These are phyloP conservation scores for Entamoeba invadens DNA, from an alignment of 208 protist species.

Conservation along the genomic window DNA sequence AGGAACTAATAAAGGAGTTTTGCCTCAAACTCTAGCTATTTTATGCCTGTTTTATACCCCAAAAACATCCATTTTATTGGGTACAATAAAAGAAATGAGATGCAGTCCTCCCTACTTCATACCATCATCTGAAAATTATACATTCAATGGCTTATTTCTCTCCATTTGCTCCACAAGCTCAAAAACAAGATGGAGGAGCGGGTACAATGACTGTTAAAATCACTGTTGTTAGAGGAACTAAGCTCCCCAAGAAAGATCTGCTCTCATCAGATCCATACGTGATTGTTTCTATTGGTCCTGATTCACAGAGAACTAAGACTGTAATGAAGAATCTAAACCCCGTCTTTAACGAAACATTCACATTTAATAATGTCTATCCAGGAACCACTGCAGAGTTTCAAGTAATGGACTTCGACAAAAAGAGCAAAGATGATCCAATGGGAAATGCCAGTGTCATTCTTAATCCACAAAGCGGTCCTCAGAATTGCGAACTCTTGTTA, in stretches of 20 bases:
- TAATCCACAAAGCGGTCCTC: neutral
- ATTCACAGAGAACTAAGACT: neutral
- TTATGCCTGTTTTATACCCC: too few species aligned
- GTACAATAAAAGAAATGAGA: too few species aligned
- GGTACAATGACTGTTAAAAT: neutral
- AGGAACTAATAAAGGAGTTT: too few species aligned
- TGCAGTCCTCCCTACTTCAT: too few species aligned
- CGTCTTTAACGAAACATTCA: neutral
- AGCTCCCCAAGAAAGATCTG: neutral
- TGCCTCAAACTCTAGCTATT: too few species aligned
- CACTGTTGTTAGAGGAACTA: neutral
- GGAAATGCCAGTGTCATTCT: neutral
- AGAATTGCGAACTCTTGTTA: neutral
- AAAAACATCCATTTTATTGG: too few species aligned
- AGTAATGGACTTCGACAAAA: neutral
- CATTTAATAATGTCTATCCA: neutral
- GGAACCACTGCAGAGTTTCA: neutral
- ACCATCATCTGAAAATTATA: too few species aligned
- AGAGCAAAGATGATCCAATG: neutral
- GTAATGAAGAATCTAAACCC: neutral
- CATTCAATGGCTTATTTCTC: too few species aligned
- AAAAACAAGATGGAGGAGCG: too few species aligned
- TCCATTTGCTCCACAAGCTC: too few species aligned
- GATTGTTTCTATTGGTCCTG: neutral
- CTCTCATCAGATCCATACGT: neutral